These are phyloP conservation scores for Citrullus amarus DNA, from an alignment of 306 rosid genomes.

Conservation along the genomic window DNA sequence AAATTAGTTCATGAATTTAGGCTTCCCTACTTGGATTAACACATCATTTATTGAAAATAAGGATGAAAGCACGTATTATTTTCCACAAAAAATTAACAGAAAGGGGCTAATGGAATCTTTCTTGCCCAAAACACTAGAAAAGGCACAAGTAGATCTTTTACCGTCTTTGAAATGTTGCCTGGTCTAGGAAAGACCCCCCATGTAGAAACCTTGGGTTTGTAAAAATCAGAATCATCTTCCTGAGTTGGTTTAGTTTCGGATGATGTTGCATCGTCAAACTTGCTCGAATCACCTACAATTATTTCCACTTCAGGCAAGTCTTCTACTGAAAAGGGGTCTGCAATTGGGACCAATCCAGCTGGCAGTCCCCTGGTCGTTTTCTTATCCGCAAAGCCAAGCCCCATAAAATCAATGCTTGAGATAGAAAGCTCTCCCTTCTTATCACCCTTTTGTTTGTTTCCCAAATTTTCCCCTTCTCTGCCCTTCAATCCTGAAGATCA, in stretches of 20 bases:
- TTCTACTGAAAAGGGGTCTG: conserved; percentile 40
- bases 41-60: neutral
- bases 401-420: conserved; percentile 72
- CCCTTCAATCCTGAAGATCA: conserved; percentile 29
- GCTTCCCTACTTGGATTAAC: neutral
- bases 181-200: conserved; percentile 99
- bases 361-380: conserved; percentile 52
- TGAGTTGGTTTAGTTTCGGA: conserved; percentile 22
- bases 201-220: conserved; percentile 85
- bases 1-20: neutral
- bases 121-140: neutral
- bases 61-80: neutral
- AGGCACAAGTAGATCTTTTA: conserved; percentile 3
- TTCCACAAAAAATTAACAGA: neutral
- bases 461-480: conserved; percentile 15
- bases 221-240: conserved; percentile 38
- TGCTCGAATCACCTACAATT: conserved; percentile 58
- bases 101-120: neutral
- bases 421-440: conserved; percentile 47
- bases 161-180: conserved; percentile 70
- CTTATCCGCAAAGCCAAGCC: conserved; percentile 78
- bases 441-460: conserved; percentile 17
- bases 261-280: conserved; percentile 28
- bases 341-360: conserved; percentile 63
- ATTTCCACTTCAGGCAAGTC: conserved; percentile 68